Evolutionary conservation across 257 asterid genomes (phyloP).

Genomic region (Rhazya stricta): DNA sequence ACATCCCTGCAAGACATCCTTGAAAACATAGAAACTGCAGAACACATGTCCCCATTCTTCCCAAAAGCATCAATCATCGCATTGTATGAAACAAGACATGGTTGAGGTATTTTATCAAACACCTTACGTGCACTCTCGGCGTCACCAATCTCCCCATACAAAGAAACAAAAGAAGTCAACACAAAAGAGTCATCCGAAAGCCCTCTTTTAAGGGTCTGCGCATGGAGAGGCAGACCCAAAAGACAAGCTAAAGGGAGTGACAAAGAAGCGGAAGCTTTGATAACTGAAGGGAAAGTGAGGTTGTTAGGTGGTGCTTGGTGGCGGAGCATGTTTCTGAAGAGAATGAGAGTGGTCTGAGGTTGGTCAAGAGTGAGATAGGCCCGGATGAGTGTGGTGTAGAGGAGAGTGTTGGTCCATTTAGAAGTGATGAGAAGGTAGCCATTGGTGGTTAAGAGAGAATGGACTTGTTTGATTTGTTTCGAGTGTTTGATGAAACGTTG

Average conservation of each 20-base stretch:
- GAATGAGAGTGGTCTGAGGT: conserved; percentile 42
- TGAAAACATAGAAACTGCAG: conserved; percentile 44
- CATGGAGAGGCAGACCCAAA: conserved; percentile 41
- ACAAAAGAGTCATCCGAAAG: conserved; percentile 59
- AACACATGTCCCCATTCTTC: conserved; percentile 56
- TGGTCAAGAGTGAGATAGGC: conserved; percentile 43
- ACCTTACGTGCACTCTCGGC: conserved; percentile 44
- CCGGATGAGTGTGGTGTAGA: conserved; percentile 70
- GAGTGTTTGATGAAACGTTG: conserved; percentile 34
- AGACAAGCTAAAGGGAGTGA: conserved; percentile 24
- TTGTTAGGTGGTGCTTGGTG: conserved; percentile 65
- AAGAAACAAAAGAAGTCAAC: conserved; percentile 51
- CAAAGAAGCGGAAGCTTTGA: conserved; percentile 49
- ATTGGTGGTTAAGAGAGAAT: conserved; percentile 45
- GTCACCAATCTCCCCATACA: conserved; percentile 47
- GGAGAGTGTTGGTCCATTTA: conserved; percentile 73
- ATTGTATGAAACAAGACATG: conserved; percentile 51
- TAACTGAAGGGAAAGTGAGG: conserved; percentile 72
- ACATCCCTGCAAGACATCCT: conserved; percentile 56
- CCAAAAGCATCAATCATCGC: conserved; percentile 77
- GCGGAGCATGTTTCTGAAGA: conserved; percentile 64
- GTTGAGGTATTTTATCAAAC: conserved; percentile 62
- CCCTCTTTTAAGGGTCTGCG: conserved; percentile 66
- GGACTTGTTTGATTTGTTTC: conserved; percentile 49
- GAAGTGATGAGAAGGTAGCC: conserved; percentile 51